phyloP scores from a whole-genome alignment of 768 basidiomycete species.

The Russula griseocarnosa region DNA sequence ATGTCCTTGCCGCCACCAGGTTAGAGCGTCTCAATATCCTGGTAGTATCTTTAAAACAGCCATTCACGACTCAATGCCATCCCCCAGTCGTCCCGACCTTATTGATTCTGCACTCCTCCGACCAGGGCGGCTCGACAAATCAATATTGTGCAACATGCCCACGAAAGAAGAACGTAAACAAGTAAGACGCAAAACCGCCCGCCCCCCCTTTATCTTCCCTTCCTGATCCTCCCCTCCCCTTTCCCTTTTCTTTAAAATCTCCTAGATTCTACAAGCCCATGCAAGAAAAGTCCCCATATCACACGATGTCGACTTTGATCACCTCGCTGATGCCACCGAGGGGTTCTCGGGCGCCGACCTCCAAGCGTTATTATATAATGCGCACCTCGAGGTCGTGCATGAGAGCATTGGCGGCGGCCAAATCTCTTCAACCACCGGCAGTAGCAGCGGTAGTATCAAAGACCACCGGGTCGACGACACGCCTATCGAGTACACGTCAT shows the following conservation, averaged over 20 bases:
- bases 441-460: constrained; percentile 21
- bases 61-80: background rate
- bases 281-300: constrained; percentile 65
- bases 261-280: constrained; percentile 84
- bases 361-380: constrained; percentile 93
- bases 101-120: constrained; percentile 95
- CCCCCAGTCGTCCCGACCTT: constrained; percentile 82
- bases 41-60: too few species aligned
- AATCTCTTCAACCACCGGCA: constrained; percentile 2
- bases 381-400: constrained; percentile 90
- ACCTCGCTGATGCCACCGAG: constrained; percentile 68
- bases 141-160: constrained; percentile 90
- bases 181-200: constrained; percentile 44
- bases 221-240: background rate
- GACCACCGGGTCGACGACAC: constrained; percentile 36
- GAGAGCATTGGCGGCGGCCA: constrained; percentile 49
- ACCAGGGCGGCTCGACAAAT: constrained; percentile 93
- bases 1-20: constrained; percentile 97
- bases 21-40: constrained; percentile 32
- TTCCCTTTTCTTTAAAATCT: too few species aligned
- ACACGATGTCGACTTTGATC: constrained; percentile 56
- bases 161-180: constrained; percentile 70
- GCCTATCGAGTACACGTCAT: constrained; percentile 55
- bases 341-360: constrained; percentile 94
- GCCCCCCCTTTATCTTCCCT: background rate